Evolutionary conservation across 139 green algal species (phyloP), one percentile per base, ranked within the genome.

Genomic region (Chlorella vulgaris): DNA sequence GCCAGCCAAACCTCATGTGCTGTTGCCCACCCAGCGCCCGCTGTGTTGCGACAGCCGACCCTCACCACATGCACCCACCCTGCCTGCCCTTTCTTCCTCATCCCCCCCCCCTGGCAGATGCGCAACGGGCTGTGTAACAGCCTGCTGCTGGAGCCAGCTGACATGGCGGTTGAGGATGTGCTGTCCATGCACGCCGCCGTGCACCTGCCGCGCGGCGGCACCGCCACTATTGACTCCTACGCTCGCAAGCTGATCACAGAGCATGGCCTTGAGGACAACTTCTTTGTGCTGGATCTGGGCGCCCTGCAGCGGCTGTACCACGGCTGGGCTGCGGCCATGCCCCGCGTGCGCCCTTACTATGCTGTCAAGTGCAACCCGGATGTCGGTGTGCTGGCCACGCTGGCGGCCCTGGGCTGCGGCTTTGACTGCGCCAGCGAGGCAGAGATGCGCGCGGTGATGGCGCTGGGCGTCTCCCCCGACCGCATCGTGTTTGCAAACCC

Each of bases 401-500:
- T 99, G 24, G 90, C 92, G 8, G 88, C 94, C 2, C 85, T 98
- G 47, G 96, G 96, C 50, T 86, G 92, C 24, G 93, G 95, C 60
- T 99, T 99, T 81, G 96, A 99, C 90, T 98, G 95, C 74, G 96
- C 96, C 5, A 93, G 83, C 26, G 90, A 93, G 42, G 90, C 92
- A 1, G 96, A 99, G 89, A 77, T 98, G n/a, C 88, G 96, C 36
- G 79, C 86, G 58, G 94, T 98, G 62, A 36, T 69, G 39, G 77
- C 85, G 22, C 68, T 97, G 83, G 96, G 96, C 15, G 93, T 98
- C 0, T 31, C 78, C 50, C 80, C 93, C 47, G 82, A 84, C 13
- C 88, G 90, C 81, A 97, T 99, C 86, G 91, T 99, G 40, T 98
- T 97, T 80, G 95, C 96, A 18, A 97, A 98, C 87, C 89, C 95